Conservation (phyloP, 495 filamentous ascomycete genomes). For the Thozetella sp. region DNA sequence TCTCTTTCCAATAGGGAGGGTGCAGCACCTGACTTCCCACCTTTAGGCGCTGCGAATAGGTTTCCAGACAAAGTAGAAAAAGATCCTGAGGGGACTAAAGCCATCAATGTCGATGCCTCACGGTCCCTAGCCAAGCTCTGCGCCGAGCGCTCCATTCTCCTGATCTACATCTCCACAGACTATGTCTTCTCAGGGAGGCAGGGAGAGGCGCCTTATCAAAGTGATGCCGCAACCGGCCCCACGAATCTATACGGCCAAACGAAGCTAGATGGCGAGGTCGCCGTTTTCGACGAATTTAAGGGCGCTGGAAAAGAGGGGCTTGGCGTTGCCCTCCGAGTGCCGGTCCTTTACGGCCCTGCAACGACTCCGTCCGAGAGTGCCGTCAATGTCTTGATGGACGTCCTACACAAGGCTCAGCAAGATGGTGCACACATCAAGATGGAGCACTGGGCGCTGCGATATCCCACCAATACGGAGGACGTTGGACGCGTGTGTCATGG, state of each 20-base stretch:
- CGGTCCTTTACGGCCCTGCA: conserved; percentile 79
- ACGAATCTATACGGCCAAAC: conserved; percentile 88
- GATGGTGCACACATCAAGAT: conserved; percentile 65
- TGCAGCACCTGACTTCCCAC: background rate
- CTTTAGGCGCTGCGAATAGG: conserved; percentile 82
- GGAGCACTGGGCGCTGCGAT: conserved; percentile 87
- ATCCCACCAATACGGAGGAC: conserved; percentile 86
- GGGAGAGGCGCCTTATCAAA: conserved; percentile 85
- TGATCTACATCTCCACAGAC: conserved; percentile 94
- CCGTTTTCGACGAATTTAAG: conserved; percentile 62
- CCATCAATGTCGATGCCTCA: conserved; percentile 76
- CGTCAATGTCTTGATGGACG: conserved; percentile 77
- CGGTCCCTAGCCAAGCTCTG: conserved; percentile 66
- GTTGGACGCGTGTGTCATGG: conserved; percentile 75
- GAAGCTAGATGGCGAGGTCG: conserved; percentile 82
- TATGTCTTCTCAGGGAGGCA: conserved; percentile 86
- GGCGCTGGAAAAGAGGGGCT: conserved; percentile 48
- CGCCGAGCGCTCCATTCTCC: conserved; percentile 60
- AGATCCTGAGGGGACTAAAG: conserved; percentile 74
- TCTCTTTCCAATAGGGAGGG: background rate
- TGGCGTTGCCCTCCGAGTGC: conserved; percentile 79
- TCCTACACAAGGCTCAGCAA: conserved; percentile 68
- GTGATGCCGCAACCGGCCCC: conserved; percentile 62
- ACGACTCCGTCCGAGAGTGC: conserved; percentile 73
- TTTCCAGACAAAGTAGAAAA: conserved; percentile 83